Base-by-base conservation (phyloP, 1,139 yeast species). In the Suhomyces taliae region DNA sequence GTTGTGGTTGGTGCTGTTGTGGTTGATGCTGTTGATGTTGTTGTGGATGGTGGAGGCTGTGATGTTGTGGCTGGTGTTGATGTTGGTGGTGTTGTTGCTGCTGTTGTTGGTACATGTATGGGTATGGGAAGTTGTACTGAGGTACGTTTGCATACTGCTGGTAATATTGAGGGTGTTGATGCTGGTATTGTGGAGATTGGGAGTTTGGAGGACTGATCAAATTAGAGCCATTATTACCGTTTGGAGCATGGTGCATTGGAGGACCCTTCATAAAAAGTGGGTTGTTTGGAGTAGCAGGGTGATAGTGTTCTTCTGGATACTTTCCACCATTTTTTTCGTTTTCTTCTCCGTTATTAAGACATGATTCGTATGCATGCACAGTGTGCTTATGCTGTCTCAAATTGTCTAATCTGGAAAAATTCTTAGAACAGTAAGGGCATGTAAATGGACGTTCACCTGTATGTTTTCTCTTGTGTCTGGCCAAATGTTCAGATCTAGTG, bases 381-480 rank as follows among this genome's bases (percentile, higher is more conserved):
- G 97, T 88, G 61, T 90, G 96, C 53, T 87, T 86, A 66, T 91
- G 97, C 67, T 91, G 98, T 49, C 97, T 79, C 53, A 91, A 74
- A 62, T 91, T 91, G 66, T 91, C 98, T 53, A 90, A 71, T 41
- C 97, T 76, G 29, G 93, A 84, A 62, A 91, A 91, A 60, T 84
- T 81, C 58, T 90, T 83, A 39, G 83, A 76, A 66, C 98, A 91
- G 59, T 77, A 81, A 43, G 87, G 87, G 65, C 98, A 91, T 47
- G 89, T 83, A 64, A 90, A 91, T 1, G 98, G 98, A 47, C 96
- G 76, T 65, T 91, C 98, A 39, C 97, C 98, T 1, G 97, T 90
- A 64, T 90, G 98, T 61, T 90, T 91, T 44, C 97, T 73, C 45
- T 90, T 87, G 69, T 90, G 98, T 51, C 98, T 77, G 2, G 97